These are phyloP conservation scores for Microcyclospora pomicola DNA, from an alignment of 2,329 filamentous ascomycete species.

Conservation along the genomic window DNA sequence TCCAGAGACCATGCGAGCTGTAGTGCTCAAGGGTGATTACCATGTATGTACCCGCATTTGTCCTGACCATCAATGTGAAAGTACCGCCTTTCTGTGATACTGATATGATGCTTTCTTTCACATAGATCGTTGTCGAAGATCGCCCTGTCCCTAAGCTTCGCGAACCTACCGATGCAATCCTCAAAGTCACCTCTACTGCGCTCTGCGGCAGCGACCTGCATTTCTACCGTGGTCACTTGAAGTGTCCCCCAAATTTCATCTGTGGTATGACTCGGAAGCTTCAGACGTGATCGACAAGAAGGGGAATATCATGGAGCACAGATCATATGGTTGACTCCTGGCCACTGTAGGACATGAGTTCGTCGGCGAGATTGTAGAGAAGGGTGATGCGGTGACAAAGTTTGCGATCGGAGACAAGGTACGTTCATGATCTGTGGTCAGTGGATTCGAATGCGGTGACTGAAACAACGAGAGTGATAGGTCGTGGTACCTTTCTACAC, in stretches of 20 bases:
- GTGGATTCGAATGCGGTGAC: background rate
- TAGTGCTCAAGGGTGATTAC: slow-evolving; percentile 69
- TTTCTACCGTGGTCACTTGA: slow-evolving; percentile 69
- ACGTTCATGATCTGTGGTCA: slow-evolving; percentile 1
- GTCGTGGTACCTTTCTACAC: slow-evolving; percentile 74
- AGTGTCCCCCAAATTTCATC: slow-evolving; percentile 49
- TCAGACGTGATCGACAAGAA: no score
- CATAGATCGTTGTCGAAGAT: slow-evolving; percentile 54
- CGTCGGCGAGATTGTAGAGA: slow-evolving; percentile 57
- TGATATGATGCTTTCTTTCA: background rate
- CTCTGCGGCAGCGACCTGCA: slow-evolving; percentile 85
- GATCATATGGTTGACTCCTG: no score
- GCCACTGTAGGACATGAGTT: slow-evolving; percentile 52
- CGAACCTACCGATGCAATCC: slow-evolving; percentile 59
- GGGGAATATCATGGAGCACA: no score
- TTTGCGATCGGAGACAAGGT: slow-evolving; percentile 54
- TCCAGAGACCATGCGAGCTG: slow-evolving; percentile 61
- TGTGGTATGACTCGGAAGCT: slow-evolving; percentile 38
- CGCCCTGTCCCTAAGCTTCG: slow-evolving; percentile 63
- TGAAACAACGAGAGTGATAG: slow-evolving; percentile 21
- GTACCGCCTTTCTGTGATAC: background rate
- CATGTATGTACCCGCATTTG: slow-evolving; percentile 28
- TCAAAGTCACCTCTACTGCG: slow-evolving; percentile 71
- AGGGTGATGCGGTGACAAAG: slow-evolving; percentile 52
- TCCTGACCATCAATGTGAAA: background rate